phyloP scores from a whole-genome alignment of 2,329 filamentous ascomycete species.

The Calonectria henricotiae region DNA sequence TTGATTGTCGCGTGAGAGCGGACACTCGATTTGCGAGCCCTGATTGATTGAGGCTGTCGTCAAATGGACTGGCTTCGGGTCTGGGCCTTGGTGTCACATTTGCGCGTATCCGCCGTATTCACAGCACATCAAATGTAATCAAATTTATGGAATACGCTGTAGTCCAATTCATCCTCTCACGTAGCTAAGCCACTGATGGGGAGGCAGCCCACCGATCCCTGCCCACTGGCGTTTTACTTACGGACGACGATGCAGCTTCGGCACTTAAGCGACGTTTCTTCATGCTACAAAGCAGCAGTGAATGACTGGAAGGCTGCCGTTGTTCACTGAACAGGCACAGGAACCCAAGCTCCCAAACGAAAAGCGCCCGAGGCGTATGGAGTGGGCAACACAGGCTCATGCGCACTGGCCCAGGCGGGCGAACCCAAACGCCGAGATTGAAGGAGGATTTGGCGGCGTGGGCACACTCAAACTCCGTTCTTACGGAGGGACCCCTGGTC shows the following conservation, averaged over 20 bases:
- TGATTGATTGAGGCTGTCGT: slow-evolving; percentile 12
- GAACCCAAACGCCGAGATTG: slow-evolving; percentile 42
- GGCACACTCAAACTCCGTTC: slow-evolving; percentile 27
- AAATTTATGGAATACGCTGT: slow-evolving; percentile 32
- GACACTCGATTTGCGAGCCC: slow-evolving; percentile 10
- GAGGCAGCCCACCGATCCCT: slow-evolving; percentile 37
- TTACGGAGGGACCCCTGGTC: slow-evolving; percentile 28
- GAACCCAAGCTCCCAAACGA: slow-evolving; percentile 6
- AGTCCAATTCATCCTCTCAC: slow-evolving; percentile 12
- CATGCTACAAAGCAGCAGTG: background rate
- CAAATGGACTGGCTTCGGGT: slow-evolving; percentile 15
- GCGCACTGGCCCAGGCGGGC: slow-evolving; percentile 25
- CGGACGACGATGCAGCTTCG: background rate
- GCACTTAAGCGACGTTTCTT: slow-evolving; percentile 30
- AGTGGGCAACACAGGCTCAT: slow-evolving; percentile 3
- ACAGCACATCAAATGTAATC: slow-evolving; percentile 1
- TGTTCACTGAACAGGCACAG: background rate
- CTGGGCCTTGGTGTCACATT: slow-evolving; percentile 7
- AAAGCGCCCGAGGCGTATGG: slow-evolving; percentile 22
- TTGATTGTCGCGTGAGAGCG: slow-evolving; percentile 48
- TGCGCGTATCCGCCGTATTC: slow-evolving; percentile 9
- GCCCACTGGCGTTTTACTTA: slow-evolving; percentile 18
- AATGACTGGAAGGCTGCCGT: background rate
- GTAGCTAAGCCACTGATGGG: slow-evolving; percentile 14
- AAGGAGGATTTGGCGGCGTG: slow-evolving; percentile 42